Base-by-base conservation (phyloP, 257 asterid genomes). In the Euphrasia confusa region DNA sequence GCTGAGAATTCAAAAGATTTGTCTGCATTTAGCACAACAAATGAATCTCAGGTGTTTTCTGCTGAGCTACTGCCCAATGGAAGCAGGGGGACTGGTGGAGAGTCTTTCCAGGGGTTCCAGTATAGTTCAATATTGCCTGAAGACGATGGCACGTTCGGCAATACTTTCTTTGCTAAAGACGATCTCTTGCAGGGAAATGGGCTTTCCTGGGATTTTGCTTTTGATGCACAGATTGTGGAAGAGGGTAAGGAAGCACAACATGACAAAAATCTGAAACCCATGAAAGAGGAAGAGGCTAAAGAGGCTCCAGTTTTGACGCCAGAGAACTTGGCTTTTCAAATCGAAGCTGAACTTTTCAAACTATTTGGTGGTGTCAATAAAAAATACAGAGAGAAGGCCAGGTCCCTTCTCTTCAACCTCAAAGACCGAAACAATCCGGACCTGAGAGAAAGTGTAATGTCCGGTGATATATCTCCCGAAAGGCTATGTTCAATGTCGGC, bases 141-240 rank as follows among this genome's bases (percentile, higher is more conserved):
- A 67, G 96, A 79, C 5, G 96, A 85, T 59, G 81, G 72, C 54
- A 53, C 95, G 4, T 89, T 85, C 72, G 79, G 88, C 11, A 87
- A 89, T 71, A 85, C 68, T 72, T 85, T 93, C 71, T 93, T 87
- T 57, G 84, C 67, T 56, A 89, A 87, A 72, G 99, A 93, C 60
- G 99, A 93, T 53, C 99, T 93, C 45, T 74, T 93, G 81, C 97
- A 85, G 78, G 99, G 99, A 35, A 87, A 93, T 74, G 99, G 96
- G 66, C 97, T 93, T 67, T 85, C 97, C 50, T 93, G 99, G 99
- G 99, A 94, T 13, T 83, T 85, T 71, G 92, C 87, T 63, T 73
- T 87, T 68, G 96, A 87, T 68, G 72, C 78, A 72, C 88, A 65
- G 59, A 76, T 70, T 65, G 71, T 76, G 65, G 92, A 74, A 63